Conservation (phyloP, 768 basidiomycete genomes). For the Boletus rufocinnamomeus region DNA sequence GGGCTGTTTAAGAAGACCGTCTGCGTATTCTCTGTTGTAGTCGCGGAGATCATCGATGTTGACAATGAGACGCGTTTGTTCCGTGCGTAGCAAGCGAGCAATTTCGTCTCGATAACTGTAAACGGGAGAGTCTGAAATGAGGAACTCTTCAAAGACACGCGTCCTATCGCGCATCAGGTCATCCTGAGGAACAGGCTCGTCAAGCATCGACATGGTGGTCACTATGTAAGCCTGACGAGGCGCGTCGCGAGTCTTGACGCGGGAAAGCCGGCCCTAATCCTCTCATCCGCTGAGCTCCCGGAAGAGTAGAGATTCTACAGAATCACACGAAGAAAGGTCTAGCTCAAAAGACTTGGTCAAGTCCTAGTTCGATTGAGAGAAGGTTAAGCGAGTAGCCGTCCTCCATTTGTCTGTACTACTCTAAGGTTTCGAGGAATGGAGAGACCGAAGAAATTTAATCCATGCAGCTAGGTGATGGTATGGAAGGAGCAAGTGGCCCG, state of each 20-base stretch:
- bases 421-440: too few species aligned
- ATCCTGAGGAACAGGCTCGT: conserved; percentile 63
- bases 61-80: conserved; percentile 87
- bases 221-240: background rate
- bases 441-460: background rate
- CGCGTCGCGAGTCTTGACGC: conserved; percentile 26
- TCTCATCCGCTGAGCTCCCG: background rate
- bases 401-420: background rate
- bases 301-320: too few species aligned
- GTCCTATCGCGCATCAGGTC: conserved; percentile 77
- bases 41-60: conserved; percentile 96
- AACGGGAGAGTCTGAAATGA: conserved; percentile 62
- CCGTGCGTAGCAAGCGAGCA: conserved; percentile 75
- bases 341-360: too few species aligned
- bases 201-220: conserved; percentile 38
- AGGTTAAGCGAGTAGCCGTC: background rate
- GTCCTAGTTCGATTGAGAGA: too few species aligned
- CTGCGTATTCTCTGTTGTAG: conserved; percentile 83
- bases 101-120: conserved; percentile 89
- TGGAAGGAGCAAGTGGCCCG: background rate
- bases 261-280: conserved; percentile 39
- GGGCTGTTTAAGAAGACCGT: conserved; percentile 88
- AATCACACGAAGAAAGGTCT: too few species aligned
- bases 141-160: conserved; percentile 81
- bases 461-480: background rate